Percentiles rank a stretch among this genome's conserved stretches.
These are phyloP conservation scores for Suillus hirtellus DNA, from an alignment of 768 basidiomycete species.

Conservation along the genomic window DNA sequence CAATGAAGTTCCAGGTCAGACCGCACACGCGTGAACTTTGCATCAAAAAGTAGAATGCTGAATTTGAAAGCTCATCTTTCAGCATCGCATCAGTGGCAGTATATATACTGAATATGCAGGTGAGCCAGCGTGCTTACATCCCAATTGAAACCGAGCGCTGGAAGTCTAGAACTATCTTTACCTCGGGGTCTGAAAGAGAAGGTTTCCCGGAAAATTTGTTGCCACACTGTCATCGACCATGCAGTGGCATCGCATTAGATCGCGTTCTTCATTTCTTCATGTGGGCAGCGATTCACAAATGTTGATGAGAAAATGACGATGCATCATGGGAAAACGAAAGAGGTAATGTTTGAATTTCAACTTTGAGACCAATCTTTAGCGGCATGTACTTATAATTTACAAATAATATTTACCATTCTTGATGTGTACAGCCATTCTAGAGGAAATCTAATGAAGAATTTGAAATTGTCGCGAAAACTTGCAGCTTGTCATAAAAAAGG, in stretches of 20 bases:
- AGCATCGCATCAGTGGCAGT: too few species aligned
- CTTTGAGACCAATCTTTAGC: background rate
- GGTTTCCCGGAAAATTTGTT: background rate
- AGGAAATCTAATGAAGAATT: background rate
- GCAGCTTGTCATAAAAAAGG: background rate
- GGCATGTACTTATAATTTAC: background rate
- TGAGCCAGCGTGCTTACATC: too few species aligned
- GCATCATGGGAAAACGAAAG: background rate
- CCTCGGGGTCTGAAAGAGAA: background rate
- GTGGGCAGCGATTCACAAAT: background rate
- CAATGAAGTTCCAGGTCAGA: background rate
- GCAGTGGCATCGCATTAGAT: too few species aligned
- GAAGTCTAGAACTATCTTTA: too few species aligned
- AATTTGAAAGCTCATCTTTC: too few species aligned
- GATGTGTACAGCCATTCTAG: background rate
- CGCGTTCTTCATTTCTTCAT: background rate
- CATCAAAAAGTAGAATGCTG: too few species aligned
- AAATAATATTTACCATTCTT: background rate
- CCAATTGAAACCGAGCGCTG: background rate
- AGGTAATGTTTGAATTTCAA: background rate
- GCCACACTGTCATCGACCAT: background rate
- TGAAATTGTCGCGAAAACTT: background rate
- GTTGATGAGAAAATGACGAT: background rate
- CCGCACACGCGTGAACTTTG: too few species aligned
- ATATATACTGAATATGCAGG: too few species aligned